phyloP scores from a whole-genome alignment of 208 protist species.

The Trypanosomatidae sp. region DNA sequence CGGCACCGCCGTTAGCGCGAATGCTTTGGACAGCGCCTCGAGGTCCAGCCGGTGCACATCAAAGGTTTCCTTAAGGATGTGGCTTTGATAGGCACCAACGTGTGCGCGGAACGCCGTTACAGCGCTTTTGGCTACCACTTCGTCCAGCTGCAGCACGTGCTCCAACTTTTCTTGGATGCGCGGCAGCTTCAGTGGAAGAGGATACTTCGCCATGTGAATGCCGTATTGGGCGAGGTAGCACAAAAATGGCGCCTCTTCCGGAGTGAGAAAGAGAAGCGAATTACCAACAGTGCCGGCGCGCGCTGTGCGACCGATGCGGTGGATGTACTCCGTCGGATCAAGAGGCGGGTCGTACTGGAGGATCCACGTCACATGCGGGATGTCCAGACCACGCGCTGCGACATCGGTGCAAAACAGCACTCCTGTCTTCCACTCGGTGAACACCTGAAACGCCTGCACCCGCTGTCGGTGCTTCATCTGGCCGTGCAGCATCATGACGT shows the following conservation, averaged over 20 bases:
- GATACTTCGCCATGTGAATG: slow-evolving; percentile 76
- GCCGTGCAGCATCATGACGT: slow-evolving; percentile 95
- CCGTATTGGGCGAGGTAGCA: slow-evolving; percentile 84
- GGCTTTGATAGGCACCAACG: slow-evolving; percentile 93
- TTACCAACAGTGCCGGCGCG: slow-evolving; percentile 92
- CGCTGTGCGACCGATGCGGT: slow-evolving; percentile 96
- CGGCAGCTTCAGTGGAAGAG: slow-evolving; percentile 69
- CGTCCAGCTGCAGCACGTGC: slow-evolving; percentile 87
- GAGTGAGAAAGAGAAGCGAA: slow-evolving; percentile 93
- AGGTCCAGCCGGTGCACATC: slow-evolving; percentile 91
- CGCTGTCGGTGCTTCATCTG: slow-evolving; percentile 96
- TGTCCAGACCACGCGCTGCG: slow-evolving; percentile 95
- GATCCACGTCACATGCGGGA: slow-evolving; percentile 97
- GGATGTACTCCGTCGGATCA: slow-evolving; percentile 96
- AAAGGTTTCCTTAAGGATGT: slow-evolving; percentile 94
- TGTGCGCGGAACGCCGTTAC: slow-evolving; percentile 91
- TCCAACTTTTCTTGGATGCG: slow-evolving; percentile 85
- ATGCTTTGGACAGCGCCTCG: slow-evolving; percentile 88
- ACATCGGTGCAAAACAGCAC: slow-evolving; percentile 97
- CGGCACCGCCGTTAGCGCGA: slow-evolving; percentile 90
- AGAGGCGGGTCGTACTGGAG: slow-evolving; percentile 98
- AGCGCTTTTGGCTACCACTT: slow-evolving; percentile 90
- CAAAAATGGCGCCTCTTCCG: slow-evolving; percentile 90
- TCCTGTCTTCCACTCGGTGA: slow-evolving; percentile 79
- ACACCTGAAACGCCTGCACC: slow-evolving; percentile 88